Base-by-base conservation (phyloP, 305 asterid genomes). In the Petunia hybrid region DNA sequence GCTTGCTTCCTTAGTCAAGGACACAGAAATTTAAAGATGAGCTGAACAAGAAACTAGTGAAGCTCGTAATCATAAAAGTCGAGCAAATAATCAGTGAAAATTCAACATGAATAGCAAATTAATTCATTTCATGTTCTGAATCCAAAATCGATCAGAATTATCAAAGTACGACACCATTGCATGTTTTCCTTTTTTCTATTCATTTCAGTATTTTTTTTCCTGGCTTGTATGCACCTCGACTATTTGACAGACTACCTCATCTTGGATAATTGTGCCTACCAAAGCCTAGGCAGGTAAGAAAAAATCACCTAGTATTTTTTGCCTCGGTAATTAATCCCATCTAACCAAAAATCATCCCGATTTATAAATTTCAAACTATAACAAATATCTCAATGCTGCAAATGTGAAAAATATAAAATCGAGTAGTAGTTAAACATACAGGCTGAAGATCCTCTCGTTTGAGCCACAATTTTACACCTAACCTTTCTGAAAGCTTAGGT, bases 391-490 rank as follows among this genome's bases (percentile, higher is more conserved):
- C 14, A 55, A 55, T 55, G 5, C 16, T 55, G 60, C 16, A 55
- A 12, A 55, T 3, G 13, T 36, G 8, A 67, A 67, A 67, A 13
- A 12, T 2, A 65, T 62, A n/a, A n/a, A n/a, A n/a, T 6, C 31
- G 41, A n/a, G n/a, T n/a, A n/a, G n/a, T n/a, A n/a, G n/a, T n/a
- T 56, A 77, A 76, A 82, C 89, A 3, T 86, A 94, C 98, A 42
- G 97, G 95, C 84, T 91, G 98, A 42, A 91, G 79, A 87, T 94
- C 98, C 86, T 94, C 98, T 69, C 98, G 83, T 83, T 94, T 94
- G 82, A 94, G 94, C 97, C 97, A 94, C 35, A 93, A 80, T 77
- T 90, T 90, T 78, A 85, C 88, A n/a, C 93, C 97, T 89, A 83
- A 84, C 84, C 92, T 87, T 79, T 81, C 88, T 2, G 97, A 92